Evolutionary conservation across 345 rosid species (phyloP).

Genomic region (Trapa bicornis): DNA sequence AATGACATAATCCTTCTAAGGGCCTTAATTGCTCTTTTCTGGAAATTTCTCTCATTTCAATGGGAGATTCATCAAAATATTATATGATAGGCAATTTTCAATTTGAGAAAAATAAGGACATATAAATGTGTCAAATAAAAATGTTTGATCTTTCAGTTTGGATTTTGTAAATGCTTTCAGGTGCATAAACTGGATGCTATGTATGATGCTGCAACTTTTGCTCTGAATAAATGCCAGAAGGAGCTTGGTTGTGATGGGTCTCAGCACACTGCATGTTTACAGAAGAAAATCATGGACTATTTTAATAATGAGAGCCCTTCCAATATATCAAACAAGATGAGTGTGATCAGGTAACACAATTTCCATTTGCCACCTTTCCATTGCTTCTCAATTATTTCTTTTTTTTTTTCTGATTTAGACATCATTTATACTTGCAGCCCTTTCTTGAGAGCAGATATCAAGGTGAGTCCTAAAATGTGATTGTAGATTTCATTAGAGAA

Average conservation of each 20-base stretch:
- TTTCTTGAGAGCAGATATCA: slow-evolving; percentile 86
- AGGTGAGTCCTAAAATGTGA: slow-evolving; percentile 30
- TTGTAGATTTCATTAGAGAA: slow-evolving; percentile 5
- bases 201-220: slow-evolving; percentile 31
- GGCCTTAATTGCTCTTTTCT: neutral
- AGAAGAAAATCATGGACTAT: slow-evolving; percentile 43
- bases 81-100: neutral
- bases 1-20: neutral
- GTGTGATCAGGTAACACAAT: slow-evolving; percentile 34
- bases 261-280: slow-evolving; percentile 47
- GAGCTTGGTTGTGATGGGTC: slow-evolving; percentile 27
- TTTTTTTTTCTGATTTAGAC: slow-evolving; percentile 15
- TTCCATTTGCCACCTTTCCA: neutral
- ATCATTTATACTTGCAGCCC: slow-evolving; percentile 43
- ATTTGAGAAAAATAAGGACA: neutral
- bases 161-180: slow-evolving; percentile 12
- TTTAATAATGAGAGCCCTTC: slow-evolving; percentile 23
- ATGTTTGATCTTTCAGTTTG: neutral
- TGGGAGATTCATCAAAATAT: neutral
- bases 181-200: slow-evolving; percentile 40
- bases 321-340: slow-evolving; percentile 23
- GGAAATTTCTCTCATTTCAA: neutral
- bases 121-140: neutral
- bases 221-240: slow-evolving; percentile 32
- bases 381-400: neutral